These are phyloP conservation scores for Globisporangium middletonii DNA, from an alignment of 352 stramenopile species.

Conservation along the genomic window DNA sequence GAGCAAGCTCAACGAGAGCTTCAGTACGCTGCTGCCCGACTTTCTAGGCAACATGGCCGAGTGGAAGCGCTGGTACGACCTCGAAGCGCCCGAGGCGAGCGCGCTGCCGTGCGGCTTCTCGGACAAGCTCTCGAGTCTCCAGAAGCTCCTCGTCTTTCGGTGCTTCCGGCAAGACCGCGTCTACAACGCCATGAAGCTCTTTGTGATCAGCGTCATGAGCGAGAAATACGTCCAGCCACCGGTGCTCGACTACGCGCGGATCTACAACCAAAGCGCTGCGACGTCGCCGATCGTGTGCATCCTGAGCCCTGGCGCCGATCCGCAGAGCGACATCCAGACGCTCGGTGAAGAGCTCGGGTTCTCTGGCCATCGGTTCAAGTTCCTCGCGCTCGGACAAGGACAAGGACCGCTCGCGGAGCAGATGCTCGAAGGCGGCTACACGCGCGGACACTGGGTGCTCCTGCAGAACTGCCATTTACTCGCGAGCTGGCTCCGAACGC, in stretches of 20 bases:
- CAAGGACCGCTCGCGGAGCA: constrained; percentile 92
- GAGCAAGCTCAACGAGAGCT: constrained; percentile 60
- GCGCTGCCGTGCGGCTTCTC: constrained; percentile 80
- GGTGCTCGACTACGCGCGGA: constrained; percentile 91
- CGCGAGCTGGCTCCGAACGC: constrained; percentile 88
- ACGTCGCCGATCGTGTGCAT: constrained; percentile 94
- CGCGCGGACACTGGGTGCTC: constrained; percentile 87
- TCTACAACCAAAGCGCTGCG: constrained; percentile 88
- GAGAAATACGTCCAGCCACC: constrained; percentile 95
- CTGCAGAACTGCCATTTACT: constrained; percentile 96
- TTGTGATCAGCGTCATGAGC: constrained; percentile 89
- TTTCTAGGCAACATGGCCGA: constrained; percentile 39
- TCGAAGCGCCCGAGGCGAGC: constrained; percentile 86
- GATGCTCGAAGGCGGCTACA: constrained; percentile 89
- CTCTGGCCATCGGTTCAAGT: constrained; percentile 89
- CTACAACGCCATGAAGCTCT: constrained; percentile 95
- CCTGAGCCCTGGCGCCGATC: constrained; percentile 90
- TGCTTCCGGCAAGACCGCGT: constrained; percentile 94
- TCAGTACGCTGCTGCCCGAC: constrained; percentile 43
- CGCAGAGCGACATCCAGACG: constrained; percentile 92
- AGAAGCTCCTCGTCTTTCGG: constrained; percentile 90
- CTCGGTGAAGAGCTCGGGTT: constrained; percentile 91
- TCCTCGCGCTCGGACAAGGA: constrained; percentile 92
- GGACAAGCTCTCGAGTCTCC: constrained; percentile 73
- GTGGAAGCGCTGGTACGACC: constrained; percentile 93